Conservation (phyloP, 23 red algal genomes). For the Chondrus crispus region DNA sequence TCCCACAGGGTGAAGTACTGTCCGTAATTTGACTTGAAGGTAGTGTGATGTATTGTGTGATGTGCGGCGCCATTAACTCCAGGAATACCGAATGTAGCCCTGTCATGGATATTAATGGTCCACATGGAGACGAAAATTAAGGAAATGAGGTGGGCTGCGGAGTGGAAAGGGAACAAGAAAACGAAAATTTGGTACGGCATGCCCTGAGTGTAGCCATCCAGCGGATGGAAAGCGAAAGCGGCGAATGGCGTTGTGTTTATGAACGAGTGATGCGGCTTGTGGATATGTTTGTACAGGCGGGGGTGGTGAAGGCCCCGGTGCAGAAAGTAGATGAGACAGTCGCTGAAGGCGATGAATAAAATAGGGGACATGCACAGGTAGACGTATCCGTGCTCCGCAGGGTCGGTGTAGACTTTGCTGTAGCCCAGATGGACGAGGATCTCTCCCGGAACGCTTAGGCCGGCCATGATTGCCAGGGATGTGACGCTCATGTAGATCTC, state of each 20-base stretch:
- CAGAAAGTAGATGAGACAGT: slow-evolving; percentile 96
- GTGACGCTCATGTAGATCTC: slow-evolving; percentile 80
- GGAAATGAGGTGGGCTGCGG: slow-evolving; percentile 73
- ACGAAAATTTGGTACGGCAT: slow-evolving; percentile 93
- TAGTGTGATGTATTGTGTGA: slow-evolving; percentile 95
- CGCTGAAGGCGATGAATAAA: slow-evolving; percentile 85
- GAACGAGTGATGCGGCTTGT: slow-evolving; percentile 98
- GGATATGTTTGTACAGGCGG: slow-evolving; percentile 80
- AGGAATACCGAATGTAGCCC: slow-evolving; percentile 73
- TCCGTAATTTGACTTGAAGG: slow-evolving; percentile 97
- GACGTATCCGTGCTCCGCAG: slow-evolving; percentile 59
- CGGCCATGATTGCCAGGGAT: slow-evolving; percentile 81
- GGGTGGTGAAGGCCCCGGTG: slow-evolving; percentile 93
- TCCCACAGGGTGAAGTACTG: slow-evolving; percentile 98
- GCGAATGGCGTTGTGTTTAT: slow-evolving; percentile 98
- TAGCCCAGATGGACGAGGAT: slow-evolving; percentile 88
- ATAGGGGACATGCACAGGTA: slow-evolving; percentile 92
- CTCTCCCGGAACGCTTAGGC: slow-evolving; percentile 70
- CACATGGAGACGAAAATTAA: slow-evolving; percentile 83
- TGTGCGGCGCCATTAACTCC: slow-evolving; percentile 96
- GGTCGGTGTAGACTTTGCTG: slow-evolving; percentile 77
- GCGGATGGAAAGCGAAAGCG: slow-evolving; percentile 95
- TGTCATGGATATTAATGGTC: slow-evolving; percentile 99
- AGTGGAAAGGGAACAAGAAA: slow-evolving; percentile 89
- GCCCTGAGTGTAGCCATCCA: slow-evolving; percentile 95